These are phyloP conservation scores for Alternaria conjuncta DNA, from an alignment of 2,329 filamentous ascomycete genomes.

Conservation along the genomic window DNA sequence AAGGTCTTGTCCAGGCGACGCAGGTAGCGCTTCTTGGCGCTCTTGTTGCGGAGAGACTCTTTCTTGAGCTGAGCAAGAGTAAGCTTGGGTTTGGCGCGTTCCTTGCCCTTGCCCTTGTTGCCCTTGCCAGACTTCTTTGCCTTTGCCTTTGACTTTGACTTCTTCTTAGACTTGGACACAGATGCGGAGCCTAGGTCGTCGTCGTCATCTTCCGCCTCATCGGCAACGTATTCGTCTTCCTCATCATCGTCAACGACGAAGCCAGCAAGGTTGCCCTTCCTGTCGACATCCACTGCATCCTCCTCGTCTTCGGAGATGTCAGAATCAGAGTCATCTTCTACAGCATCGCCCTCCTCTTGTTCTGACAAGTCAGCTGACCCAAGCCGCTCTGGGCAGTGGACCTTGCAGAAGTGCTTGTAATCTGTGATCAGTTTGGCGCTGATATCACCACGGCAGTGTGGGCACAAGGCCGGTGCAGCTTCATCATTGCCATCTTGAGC, in stretches of 20 bases:
- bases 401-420: constrained; percentile 73
- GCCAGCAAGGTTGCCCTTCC: constrained; percentile 51
- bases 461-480: constrained; percentile 70
- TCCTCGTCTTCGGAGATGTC: constrained; percentile 44
- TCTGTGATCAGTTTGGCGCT: constrained; percentile 75
- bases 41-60: constrained; percentile 67
- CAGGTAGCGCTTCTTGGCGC: constrained; percentile 73
- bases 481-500: constrained; percentile 57
- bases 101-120: constrained; percentile 56
- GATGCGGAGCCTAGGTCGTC: not conserved
- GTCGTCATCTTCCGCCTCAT: constrained; percentile 47
- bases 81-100: constrained; percentile 43
- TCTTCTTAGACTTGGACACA: constrained; percentile 34
- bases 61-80: constrained; percentile 71
- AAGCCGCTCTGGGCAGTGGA: constrained; percentile 66
- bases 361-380: constrained; percentile 32
- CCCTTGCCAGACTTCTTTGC: constrained; percentile 31
- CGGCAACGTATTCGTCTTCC: constrained; percentile 46
- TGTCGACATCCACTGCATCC: constrained; percentile 48
- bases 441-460: constrained; percentile 73
- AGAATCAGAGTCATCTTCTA: constrained; percentile 38
- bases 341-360: constrained; percentile 32
- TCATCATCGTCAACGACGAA: constrained; percentile 64
- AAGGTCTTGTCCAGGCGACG: constrained; percentile 71
- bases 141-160: constrained; percentile 32